phyloP scores from a whole-genome alignment of 441 rosid species.

The Syzygium malaccense region DNA sequence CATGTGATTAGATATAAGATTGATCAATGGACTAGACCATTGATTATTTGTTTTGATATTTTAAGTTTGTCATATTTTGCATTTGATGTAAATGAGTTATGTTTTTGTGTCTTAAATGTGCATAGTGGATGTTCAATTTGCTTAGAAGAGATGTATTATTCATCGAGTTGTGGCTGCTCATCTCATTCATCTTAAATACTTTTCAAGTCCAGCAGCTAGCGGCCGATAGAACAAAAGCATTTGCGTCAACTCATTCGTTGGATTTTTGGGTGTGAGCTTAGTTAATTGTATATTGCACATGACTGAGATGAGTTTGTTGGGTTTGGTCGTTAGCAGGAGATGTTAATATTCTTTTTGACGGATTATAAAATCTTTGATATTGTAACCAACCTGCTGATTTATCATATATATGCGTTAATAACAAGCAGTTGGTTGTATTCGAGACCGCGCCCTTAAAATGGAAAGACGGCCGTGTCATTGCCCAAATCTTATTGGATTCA shows the following conservation, averaged over 20 bases:
- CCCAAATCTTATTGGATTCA: too few relatives aligned
- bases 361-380: too few relatives aligned
- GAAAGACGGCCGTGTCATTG: too few relatives aligned
- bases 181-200: neutral
- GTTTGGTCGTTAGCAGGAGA: too few relatives aligned
- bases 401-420: too few relatives aligned
- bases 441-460: too few relatives aligned
- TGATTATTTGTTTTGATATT: neutral
- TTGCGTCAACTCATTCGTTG: neutral
- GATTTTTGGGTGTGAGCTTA: too few relatives aligned
- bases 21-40: neutral
- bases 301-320: too few relatives aligned
- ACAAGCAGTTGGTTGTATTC: too few relatives aligned
- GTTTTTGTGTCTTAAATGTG: neutral
- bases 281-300: too few relatives aligned
- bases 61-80: neutral
- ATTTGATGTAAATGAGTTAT: neutral
- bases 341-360: too few relatives aligned
- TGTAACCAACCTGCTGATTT: too few relatives aligned
- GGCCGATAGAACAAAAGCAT: neutral
- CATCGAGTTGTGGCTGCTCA: rapidly evolving
- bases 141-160: neutral
- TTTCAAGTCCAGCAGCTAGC: rapidly evolving
- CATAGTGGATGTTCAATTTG: neutral
- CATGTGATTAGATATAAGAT: rapidly evolving